A percentile compares a stretch with the other conserved stretches of the same genome.
Evolutionary conservation across 2,329 filamentous ascomycete genomes (phyloP).

Genomic region (Cytospora mali): DNA sequence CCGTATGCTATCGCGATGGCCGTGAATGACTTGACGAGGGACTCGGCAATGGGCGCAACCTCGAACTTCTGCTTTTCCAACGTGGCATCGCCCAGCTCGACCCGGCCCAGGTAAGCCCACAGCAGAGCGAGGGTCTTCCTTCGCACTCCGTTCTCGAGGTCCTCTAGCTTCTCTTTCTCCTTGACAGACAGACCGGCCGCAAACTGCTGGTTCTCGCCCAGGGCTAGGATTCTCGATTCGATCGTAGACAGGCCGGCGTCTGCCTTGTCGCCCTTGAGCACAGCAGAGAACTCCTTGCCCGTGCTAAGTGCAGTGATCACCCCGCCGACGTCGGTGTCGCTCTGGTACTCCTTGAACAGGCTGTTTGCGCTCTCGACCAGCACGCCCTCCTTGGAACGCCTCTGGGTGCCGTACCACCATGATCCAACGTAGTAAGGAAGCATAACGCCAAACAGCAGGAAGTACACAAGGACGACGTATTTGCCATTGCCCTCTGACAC

Average conservation of each 20-base stretch:
- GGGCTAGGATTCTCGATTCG: slow-evolving; percentile 75
- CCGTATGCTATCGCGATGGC: slow-evolving; percentile 87
- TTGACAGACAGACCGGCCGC: slow-evolving; percentile 67
- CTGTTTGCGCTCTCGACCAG: slow-evolving; percentile 92
- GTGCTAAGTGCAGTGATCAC: slow-evolving; percentile 80
- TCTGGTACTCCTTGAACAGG: slow-evolving; percentile 90
- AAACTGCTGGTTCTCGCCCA: slow-evolving; percentile 54
- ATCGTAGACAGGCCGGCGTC: slow-evolving; percentile 81
- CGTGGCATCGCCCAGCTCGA: slow-evolving; percentile 77
- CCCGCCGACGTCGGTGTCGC: slow-evolving; percentile 77
- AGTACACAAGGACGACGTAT: slow-evolving; percentile 91
- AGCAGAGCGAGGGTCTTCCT: slow-evolving; percentile 87
- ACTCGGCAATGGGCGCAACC: slow-evolving; percentile 82
- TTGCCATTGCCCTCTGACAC: slow-evolving; percentile 93
- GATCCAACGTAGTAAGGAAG: slow-evolving; percentile 91
- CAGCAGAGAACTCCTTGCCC: slow-evolving; percentile 80
- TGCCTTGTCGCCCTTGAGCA: slow-evolving; percentile 75
- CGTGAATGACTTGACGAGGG: slow-evolving; percentile 82
- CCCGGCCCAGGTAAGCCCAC: slow-evolving; percentile 91
- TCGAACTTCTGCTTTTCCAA: slow-evolving; percentile 88
- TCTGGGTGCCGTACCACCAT: slow-evolving; percentile 98
- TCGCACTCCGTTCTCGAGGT: slow-evolving; percentile 77
- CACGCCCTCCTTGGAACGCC: slow-evolving; percentile 89
- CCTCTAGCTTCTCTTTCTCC: slow-evolving; percentile 75
- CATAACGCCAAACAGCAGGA: slow-evolving; percentile 81